Conservation (phyloP, 2,329 filamentous ascomycete genomes). For the Colletotrichum sp. region DNA sequence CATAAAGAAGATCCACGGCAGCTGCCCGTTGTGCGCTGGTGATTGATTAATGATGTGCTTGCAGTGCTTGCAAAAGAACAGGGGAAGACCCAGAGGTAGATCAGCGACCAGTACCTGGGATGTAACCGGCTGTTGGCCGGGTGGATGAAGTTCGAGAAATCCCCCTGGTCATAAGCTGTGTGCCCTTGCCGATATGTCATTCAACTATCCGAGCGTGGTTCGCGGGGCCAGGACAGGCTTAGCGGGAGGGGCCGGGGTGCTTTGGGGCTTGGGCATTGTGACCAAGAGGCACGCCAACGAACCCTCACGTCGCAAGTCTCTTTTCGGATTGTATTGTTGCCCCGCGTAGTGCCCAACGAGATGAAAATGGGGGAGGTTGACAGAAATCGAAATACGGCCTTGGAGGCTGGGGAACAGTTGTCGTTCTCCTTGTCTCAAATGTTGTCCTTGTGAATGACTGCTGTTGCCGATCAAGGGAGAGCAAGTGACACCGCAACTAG, state of each 20-base stretch:
- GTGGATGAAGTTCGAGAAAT: neutral
- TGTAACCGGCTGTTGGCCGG: neutral
- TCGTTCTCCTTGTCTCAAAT: neutral
- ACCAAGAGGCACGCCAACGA: neutral
- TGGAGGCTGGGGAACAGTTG: neutral
- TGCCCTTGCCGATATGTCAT: neutral
- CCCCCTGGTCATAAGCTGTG: neutral
- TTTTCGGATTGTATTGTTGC: neutral
- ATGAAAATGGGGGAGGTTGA: neutral
- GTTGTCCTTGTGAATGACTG: neutral
- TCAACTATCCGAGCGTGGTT: constrained; percentile 2
- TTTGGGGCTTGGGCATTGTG: neutral
- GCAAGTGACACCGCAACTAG: neutral
- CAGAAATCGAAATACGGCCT: neutral
- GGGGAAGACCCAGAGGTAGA: neutral
- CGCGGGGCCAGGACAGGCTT: neutral
- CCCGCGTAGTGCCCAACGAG: neutral
- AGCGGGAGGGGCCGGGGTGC: neutral
- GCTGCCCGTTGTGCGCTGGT: neutral
- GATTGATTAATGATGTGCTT: constrained; percentile 15
- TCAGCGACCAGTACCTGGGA: neutral
- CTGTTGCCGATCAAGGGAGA: neutral
- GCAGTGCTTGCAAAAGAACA: neutral
- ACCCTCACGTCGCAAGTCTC: neutral
- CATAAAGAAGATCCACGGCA: neutral